Conservation (phyloP, 2,329 filamentous ascomycete genomes). For the Bipolaris victoriae region DNA sequence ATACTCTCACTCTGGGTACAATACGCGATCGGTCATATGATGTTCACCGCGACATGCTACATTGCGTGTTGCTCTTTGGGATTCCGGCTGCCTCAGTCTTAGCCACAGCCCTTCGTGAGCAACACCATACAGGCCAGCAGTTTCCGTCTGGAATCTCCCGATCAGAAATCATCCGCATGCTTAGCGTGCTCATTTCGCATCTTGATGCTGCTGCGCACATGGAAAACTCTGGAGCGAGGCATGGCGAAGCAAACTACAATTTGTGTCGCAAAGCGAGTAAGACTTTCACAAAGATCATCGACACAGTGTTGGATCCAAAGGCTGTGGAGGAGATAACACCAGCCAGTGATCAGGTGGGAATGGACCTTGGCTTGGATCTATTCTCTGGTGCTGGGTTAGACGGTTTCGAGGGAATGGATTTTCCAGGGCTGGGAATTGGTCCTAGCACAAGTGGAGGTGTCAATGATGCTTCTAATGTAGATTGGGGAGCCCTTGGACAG, state of each 20-base stretch:
- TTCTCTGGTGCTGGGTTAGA: slow-evolving; percentile 37
- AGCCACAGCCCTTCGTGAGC: slow-evolving; percentile 38
- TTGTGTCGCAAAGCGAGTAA: slow-evolving; percentile 40
- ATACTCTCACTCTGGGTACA: slow-evolving; percentile 34
- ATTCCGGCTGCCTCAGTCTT: slow-evolving; percentile 39
- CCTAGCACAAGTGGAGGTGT: slow-evolving; percentile 18
- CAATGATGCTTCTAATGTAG: slow-evolving; percentile 14
- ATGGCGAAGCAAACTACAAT: slow-evolving; percentile 45
- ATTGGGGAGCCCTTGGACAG: slow-evolving; percentile 38
- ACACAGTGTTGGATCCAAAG: slow-evolving; percentile 37
- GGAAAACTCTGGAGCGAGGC: slow-evolving; percentile 39
- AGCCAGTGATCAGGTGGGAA: slow-evolving; percentile 14
- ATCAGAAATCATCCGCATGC: slow-evolving; percentile 47
- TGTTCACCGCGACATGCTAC: slow-evolving; percentile 39
- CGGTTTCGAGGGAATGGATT: slow-evolving; percentile 40
- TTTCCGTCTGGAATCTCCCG: slow-evolving; percentile 45
- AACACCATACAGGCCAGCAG: slow-evolving; percentile 31
- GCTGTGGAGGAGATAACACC: slow-evolving; percentile 22
- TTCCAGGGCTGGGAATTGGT: slow-evolving; percentile 24
- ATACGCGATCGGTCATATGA: slow-evolving; percentile 43
- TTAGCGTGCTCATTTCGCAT: slow-evolving; percentile 50
- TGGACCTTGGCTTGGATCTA: slow-evolving; percentile 31
- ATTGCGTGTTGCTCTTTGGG: slow-evolving; percentile 38
- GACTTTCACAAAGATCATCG: slow-evolving; percentile 40
- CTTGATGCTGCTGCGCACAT: slow-evolving; percentile 43